phyloP scores from a whole-genome alignment of 1,284 basidiomycete species.

The Ganoderma sinense region DNA sequence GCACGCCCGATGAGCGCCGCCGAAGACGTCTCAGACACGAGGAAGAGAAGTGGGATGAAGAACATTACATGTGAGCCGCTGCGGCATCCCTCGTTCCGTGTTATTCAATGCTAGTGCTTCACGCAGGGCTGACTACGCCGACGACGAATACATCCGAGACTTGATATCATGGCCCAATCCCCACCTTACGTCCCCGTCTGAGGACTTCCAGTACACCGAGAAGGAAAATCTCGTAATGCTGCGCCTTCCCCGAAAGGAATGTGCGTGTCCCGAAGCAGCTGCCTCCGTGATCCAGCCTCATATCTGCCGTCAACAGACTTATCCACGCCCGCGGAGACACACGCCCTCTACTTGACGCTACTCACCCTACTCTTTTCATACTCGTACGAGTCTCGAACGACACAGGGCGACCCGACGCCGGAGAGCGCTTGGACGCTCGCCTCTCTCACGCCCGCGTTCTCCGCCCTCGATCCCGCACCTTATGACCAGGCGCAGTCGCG shows the following conservation, averaged over 20 bases:
- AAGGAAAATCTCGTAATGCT: constrained; percentile 74
- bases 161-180: constrained; percentile 71
- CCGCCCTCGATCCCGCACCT: constrained; percentile 76
- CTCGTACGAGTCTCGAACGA: constrained; percentile 79
- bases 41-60: constrained; percentile 79
- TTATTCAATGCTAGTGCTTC: constrained; percentile 8
- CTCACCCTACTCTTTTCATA: constrained; percentile 76
- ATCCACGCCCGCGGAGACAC: constrained; percentile 58
- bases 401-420: constrained; percentile 75
- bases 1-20: constrained; percentile 53
- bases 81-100: constrained; percentile 31
- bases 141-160: constrained; percentile 76
- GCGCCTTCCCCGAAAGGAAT: constrained; percentile 78
- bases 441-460: constrained; percentile 73
- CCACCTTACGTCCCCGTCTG: constrained; percentile 39
- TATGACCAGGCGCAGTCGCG: constrained; percentile 43
- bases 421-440: constrained; percentile 87
- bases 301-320: constrained; percentile 56
- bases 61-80: constrained; percentile 73
- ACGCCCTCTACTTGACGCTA: constrained; percentile 70
- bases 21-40: constrained; percentile 61
- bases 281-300: not conserved
- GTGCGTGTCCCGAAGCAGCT: constrained; percentile 50
- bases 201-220: constrained; percentile 65
- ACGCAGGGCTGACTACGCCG: constrained; percentile 77